These are phyloP conservation scores for Boletellus sp. DNA, from an alignment of 768 basidiomycete genomes.

Conservation along the genomic window DNA sequence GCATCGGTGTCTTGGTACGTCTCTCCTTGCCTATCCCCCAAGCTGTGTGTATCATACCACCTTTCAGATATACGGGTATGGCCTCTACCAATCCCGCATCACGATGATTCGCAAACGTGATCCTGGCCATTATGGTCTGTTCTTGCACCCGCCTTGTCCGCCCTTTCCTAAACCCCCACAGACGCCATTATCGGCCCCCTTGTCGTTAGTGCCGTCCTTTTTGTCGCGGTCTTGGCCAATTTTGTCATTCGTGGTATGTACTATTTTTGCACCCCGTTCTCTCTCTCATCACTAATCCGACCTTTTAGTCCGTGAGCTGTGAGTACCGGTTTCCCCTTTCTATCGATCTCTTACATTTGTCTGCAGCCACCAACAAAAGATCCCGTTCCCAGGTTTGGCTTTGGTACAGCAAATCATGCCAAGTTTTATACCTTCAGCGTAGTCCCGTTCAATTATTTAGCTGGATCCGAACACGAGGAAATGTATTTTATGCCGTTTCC, in stretches of 20 bases:
- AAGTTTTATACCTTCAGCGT: slow-evolving; percentile 17
- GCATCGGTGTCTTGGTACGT: slow-evolving; percentile 59
- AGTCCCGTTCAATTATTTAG: not conserved
- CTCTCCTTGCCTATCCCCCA: not conserved
- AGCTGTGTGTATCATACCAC: not conserved
- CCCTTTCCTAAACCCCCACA: slow-evolving; percentile 28
- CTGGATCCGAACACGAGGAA: not conserved
- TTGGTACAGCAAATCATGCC: slow-evolving; percentile 22
- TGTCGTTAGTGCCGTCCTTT: slow-evolving; percentile 75
- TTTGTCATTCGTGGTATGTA: slow-evolving; percentile 79
- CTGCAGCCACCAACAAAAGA: slow-evolving; percentile 23
- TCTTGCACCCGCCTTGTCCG: slow-evolving; percentile 13
- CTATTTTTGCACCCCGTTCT: not conserved
- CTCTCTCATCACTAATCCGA: slow-evolving; percentile 5
- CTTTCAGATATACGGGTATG: slow-evolving; percentile 76
- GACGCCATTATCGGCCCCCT: slow-evolving; percentile 83
- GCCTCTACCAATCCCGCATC: slow-evolving; percentile 81
- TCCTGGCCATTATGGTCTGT: slow-evolving; percentile 81
- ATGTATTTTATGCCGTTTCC: not conserved
- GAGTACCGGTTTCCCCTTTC: slow-evolving; percentile 14
- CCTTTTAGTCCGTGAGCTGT: slow-evolving; percentile 58
- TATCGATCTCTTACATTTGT: not conserved
- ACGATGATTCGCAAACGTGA: slow-evolving; percentile 88
- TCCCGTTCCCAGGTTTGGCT: slow-evolving; percentile 30
- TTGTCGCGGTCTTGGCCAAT: slow-evolving; percentile 84